These are phyloP conservation scores for Microsporum audouinii DNA, from an alignment of 2,329 filamentous ascomycete species.

Conservation along the genomic window DNA sequence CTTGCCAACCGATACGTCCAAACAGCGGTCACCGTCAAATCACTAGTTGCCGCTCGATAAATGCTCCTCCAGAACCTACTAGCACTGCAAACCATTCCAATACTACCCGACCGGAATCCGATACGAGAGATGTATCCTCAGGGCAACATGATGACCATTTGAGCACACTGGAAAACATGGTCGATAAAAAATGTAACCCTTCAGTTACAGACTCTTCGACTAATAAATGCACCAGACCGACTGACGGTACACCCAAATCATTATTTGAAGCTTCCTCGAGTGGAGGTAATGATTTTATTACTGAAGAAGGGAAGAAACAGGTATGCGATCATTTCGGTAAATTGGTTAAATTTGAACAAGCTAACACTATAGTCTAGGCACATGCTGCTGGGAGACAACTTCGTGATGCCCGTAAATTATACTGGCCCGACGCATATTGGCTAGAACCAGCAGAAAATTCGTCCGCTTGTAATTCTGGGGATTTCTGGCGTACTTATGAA, in stretches of 20 bases:
- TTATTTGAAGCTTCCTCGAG: background rate
- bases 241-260: too few relatives aligned
- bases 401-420: background rate
- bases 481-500: constrained; percentile 7
- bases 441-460: background rate
- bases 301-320: constrained; percentile 19
- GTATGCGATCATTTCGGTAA: constrained; percentile 9
- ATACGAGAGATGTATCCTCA: background rate
- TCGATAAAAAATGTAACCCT: background rate
- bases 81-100: background rate
- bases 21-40: background rate
- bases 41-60: background rate
- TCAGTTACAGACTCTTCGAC: background rate
- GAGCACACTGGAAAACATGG: background rate
- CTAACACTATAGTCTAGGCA: background rate
- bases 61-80: background rate
- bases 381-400: background rate
- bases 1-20: background rate
- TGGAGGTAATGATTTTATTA: constrained; percentile 7
- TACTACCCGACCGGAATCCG: too few relatives aligned
- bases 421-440: background rate
- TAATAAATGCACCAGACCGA: background rate
- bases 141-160: background rate
- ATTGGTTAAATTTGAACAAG: background rate
- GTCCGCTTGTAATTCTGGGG: background rate